Conservation (phyloP, 169 alveolate genomes). For the Eimeria falciformis region DNA sequence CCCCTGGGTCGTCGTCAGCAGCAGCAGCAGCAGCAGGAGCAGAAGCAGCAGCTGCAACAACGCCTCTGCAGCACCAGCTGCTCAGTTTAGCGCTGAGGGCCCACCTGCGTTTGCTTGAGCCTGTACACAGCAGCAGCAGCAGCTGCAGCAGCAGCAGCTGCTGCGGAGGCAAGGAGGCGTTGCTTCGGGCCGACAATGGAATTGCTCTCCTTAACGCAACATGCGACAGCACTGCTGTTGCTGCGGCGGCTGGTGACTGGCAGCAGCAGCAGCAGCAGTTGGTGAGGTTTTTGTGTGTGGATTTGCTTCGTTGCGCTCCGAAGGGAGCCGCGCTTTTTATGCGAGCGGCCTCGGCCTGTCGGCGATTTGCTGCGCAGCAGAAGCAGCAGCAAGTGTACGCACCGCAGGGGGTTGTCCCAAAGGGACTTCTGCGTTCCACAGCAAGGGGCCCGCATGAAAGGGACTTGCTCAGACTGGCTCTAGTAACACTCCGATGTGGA, state of each 20-base stretch:
- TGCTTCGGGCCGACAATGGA: conserved; percentile 8
- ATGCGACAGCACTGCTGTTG: conserved; percentile 10
- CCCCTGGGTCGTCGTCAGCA: background rate
- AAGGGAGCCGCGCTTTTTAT: conserved; percentile 15
- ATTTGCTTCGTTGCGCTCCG: background rate
- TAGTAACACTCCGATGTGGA: background rate
- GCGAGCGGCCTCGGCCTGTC: conserved; percentile 15
- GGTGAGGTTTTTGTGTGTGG: background rate
- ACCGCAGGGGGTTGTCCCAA: no score
- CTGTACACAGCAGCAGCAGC: conserved; percentile 22
- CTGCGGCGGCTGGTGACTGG: background rate
- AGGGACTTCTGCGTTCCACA: no score
- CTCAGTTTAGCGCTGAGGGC: background rate
- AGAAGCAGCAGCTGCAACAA: background rate
- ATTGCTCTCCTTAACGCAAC: background rate
- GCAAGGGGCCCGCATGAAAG: no score
- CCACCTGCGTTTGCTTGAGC: background rate
- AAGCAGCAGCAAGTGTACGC: conserved; percentile 31
- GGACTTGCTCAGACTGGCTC: background rate
- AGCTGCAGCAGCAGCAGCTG: conserved; percentile 19
- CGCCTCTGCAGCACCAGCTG: background rate
- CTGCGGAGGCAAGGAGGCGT: background rate
- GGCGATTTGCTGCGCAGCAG: conserved; percentile 6
- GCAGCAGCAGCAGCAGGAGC: conserved; percentile 1
- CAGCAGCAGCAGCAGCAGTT: conserved; percentile 48